Percentiles rank a stretch among this genome's conserved stretches.
Evolutionary conservation across 345 rosid genomes (phyloP).

Genomic region (Adansonia digitata): DNA sequence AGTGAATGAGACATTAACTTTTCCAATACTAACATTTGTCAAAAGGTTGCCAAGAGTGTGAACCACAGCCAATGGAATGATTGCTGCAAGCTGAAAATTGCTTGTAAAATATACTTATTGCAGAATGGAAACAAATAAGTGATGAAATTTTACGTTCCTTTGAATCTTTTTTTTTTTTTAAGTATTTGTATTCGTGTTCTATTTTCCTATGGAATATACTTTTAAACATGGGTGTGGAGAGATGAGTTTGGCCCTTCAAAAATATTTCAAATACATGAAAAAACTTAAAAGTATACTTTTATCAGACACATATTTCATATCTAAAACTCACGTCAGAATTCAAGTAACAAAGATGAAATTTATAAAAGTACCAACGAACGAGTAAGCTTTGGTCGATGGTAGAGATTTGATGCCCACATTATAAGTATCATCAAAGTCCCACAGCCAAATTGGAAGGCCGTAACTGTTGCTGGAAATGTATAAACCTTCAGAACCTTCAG

Average conservation of each 20-base stretch:
- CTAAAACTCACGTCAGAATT: no score
- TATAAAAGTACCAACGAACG: slow-evolving; percentile 51
- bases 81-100: slow-evolving; percentile 49
- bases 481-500: slow-evolving; percentile 61
- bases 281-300: no score
- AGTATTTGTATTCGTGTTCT: no score
- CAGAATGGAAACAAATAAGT: neutral
- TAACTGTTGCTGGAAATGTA: slow-evolving; percentile 82
- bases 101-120: neutral
- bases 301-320: no score
- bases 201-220: no score
- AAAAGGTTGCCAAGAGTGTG: slow-evolving; percentile 82
- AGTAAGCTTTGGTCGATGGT: slow-evolving; percentile 52
- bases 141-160: neutral
- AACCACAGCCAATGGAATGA: slow-evolving; percentile 66
- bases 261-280: no score
- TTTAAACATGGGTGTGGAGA: no score
- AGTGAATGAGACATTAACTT: slow-evolving; percentile 81
- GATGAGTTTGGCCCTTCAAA: no score
- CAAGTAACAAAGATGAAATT: neutral
- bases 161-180: no score
- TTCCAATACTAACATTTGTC: slow-evolving; percentile 73
- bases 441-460: slow-evolving; percentile 75
- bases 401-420: slow-evolving; percentile 72
- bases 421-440: slow-evolving; percentile 50